Conservation (phyloP, 371 early-diverging fungal species). For the Batkoa obscura region DNA sequence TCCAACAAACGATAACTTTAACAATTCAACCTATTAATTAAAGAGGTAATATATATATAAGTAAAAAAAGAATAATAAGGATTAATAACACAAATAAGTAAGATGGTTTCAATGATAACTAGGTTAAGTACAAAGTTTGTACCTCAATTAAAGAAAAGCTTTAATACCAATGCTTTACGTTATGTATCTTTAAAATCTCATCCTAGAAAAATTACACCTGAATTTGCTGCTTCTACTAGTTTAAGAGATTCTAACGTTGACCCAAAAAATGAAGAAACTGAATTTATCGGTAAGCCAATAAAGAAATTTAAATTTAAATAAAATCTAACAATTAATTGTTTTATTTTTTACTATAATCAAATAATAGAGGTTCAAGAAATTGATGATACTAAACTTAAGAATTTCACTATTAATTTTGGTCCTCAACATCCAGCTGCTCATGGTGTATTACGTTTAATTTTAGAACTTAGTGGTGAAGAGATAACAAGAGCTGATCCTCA, state of each 20-base stretch:
- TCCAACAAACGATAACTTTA: too few relatives aligned
- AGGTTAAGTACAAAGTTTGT: too few relatives aligned
- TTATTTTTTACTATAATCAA: background rate
- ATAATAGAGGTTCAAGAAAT: constrained; percentile 15
- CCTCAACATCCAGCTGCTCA: constrained; percentile 99
- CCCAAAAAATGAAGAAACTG: background rate
- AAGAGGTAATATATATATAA: too few relatives aligned
- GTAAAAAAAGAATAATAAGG: too few relatives aligned
- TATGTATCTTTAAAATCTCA: background rate
- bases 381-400: constrained; percentile 35
- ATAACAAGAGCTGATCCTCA: constrained; percentile 91
- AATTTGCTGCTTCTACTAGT: background rate
- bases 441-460: constrained; percentile 92
- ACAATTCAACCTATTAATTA: too few relatives aligned
- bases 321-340: background rate
- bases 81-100: too few relatives aligned
- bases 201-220: background rate
- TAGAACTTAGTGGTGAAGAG: constrained; percentile 85
- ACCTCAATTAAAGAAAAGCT: background rate
- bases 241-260: background rate
- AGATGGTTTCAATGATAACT: too few relatives aligned
- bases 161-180: background rate
- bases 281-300: background rate
- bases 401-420: constrained; percentile 93
- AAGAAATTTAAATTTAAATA: background rate